These are phyloP conservation scores for Porphyridium purpureum DNA, from an alignment of 23 red algal species.

Conservation along the genomic window DNA sequence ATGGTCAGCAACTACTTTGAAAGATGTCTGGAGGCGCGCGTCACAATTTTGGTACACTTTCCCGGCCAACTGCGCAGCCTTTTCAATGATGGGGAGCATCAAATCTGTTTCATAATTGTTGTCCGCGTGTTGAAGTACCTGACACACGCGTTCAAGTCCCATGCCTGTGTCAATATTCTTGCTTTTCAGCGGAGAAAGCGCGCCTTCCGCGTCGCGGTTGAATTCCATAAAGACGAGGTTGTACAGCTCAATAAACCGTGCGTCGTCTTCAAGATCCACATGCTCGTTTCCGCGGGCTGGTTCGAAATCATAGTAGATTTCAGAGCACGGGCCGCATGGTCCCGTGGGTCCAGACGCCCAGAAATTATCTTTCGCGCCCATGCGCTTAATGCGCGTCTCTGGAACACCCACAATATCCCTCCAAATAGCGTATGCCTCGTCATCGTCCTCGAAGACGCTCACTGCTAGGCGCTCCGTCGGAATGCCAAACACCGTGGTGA, in stretches of 20 bases:
- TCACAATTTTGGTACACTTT: conserved; percentile 6
- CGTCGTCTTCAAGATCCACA: conserved; percentile 61
- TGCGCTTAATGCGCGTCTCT: conserved; percentile 23
- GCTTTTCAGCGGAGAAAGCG: conserved; percentile 26
- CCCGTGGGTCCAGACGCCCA: conserved; percentile 86
- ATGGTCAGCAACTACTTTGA: conserved; percentile 87
- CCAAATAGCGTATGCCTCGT: conserved; percentile 84
- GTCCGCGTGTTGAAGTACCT: conserved; percentile 32
- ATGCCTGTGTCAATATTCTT: conserved; percentile 98
- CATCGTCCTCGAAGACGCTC: conserved; percentile 59
- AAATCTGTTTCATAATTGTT: conserved; percentile 97
- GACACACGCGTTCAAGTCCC: conserved; percentile 78
- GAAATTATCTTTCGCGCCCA: conserved; percentile 81
- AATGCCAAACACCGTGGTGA: conserved; percentile 75
- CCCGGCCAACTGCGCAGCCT: conserved; percentile 16
- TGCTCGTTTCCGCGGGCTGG: conserved; percentile 10
- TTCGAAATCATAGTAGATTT: conserved; percentile 90
- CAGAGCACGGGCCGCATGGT: conserved; percentile 91
- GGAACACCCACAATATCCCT: conserved; percentile 61
- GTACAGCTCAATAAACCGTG: conserved; percentile 83
- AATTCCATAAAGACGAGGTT: conserved; percentile 98
- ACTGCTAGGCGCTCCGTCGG: conserved; percentile 55
- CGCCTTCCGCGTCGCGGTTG: conserved; percentile 29
- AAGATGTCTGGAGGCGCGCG: conserved; percentile 3
- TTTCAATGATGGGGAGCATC: conserved; percentile 56